Percentiles rank a stretch among this genome's conserved stretches.
phyloP scores from a whole-genome alignment of 805 yeast species.

The Saccharomycopsis malanga region DNA sequence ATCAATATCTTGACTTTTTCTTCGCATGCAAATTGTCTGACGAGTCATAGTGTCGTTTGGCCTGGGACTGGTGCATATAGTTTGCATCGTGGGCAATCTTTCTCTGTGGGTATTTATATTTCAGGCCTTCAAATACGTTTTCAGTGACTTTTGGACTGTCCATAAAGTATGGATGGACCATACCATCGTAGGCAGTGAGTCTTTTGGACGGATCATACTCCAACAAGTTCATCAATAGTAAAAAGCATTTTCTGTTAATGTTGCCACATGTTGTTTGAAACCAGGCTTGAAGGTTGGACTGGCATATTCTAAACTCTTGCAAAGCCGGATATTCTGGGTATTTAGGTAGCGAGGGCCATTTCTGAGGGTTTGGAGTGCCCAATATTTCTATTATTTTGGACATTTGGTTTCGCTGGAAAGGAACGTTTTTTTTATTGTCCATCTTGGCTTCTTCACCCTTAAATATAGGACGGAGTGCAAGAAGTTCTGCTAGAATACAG shows the following conservation, averaged over 20 bases:
- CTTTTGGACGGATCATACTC: slow-evolving; percentile 80
- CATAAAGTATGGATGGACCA: slow-evolving; percentile 72
- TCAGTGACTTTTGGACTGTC: slow-evolving; percentile 61
- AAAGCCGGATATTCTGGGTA: slow-evolving; percentile 80
- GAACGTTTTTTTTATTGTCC: slow-evolving; percentile 87
- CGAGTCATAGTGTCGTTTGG: slow-evolving; percentile 1
- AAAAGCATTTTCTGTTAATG: slow-evolving; percentile 39
- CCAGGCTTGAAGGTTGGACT: slow-evolving; percentile 75
- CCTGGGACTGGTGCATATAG: background rate
- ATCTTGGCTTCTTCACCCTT: slow-evolving; percentile 97
- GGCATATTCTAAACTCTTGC: slow-evolving; percentile 51
- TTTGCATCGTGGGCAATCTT: slow-evolving; percentile 48
- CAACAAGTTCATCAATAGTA: slow-evolving; percentile 54
- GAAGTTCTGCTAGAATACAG: slow-evolving; percentile 84
- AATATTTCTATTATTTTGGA: slow-evolving; percentile 86
- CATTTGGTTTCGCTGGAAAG: slow-evolving; percentile 90
- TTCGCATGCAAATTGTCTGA: background rate
- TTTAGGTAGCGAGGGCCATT: slow-evolving; percentile 71
- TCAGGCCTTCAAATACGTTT: slow-evolving; percentile 75
- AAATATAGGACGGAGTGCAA: slow-evolving; percentile 85
- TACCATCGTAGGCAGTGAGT: slow-evolving; percentile 68
- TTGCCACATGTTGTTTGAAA: slow-evolving; percentile 71
- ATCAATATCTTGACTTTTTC: background rate
- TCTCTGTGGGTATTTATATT: slow-evolving; percentile 73
- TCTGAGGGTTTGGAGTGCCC: slow-evolving; percentile 76